Evolutionary conservation across 2,329 filamentous ascomycete genomes (phyloP).

Genomic region (Arthroderma sp.): DNA sequence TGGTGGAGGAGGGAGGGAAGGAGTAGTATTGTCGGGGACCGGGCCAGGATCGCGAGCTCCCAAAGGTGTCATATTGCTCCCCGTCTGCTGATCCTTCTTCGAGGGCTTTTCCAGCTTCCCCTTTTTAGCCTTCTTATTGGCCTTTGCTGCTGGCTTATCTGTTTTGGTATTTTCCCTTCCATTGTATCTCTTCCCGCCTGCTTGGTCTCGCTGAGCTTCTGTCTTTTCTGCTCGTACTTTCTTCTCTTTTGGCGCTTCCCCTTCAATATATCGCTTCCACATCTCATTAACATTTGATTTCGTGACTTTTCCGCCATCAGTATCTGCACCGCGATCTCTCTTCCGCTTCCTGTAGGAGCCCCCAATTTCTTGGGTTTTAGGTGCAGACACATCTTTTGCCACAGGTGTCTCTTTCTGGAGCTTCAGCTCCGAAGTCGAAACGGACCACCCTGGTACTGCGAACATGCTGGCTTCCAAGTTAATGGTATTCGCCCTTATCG

Average conservation of each 20-base stretch:
- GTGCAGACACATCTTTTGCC: conserved; percentile 52
- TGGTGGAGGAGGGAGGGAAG: not conserved
- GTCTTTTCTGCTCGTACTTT: conserved; percentile 23
- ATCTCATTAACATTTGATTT: conserved; percentile 61
- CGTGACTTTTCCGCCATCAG: conserved; percentile 40
- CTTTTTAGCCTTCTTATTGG: conserved; percentile 21
- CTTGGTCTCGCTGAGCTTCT: conserved; percentile 13
- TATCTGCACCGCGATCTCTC: conserved; percentile 36
- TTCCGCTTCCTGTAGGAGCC: conserved; percentile 30
- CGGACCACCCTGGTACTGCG: conserved; percentile 82
- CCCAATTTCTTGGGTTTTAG: conserved; percentile 20
- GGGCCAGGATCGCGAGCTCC: not conserved
- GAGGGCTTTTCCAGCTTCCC: conserved; percentile 21
- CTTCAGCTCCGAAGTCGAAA: conserved; percentile 60
- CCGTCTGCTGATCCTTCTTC: conserved; percentile 1
- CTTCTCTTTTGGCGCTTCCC: conserved; percentile 37
- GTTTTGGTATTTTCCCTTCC: conserved; percentile 16
- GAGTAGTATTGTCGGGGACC: conserved; percentile 16
- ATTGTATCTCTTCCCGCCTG: conserved; percentile 19
- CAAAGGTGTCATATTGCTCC: conserved; percentile 2
- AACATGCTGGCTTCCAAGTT: conserved; percentile 47
- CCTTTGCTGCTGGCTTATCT: not conserved
- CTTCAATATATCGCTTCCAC: conserved; percentile 69
- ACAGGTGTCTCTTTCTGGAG: conserved; percentile 49
- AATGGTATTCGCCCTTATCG: not conserved